A percentile compares a stretch with the other conserved stretches of the same genome.
These are phyloP conservation scores for Apiospora aurea DNA, from an alignment of 2,329 filamentous ascomycete species.

Conservation along the genomic window DNA sequence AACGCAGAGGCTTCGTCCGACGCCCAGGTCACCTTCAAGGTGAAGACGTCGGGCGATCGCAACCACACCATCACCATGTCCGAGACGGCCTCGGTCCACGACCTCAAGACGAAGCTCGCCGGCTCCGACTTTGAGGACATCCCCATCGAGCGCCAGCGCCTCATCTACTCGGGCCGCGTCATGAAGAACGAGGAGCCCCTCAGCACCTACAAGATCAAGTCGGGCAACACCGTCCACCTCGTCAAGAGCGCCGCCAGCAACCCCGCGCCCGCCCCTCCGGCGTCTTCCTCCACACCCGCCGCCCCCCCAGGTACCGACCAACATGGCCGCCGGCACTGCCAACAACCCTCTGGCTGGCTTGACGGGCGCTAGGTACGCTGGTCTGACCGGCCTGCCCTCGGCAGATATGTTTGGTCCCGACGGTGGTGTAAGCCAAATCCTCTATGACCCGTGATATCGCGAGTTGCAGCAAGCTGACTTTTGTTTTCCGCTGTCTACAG, in stretches of 20 bases:
- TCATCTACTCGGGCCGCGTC: conserved; percentile 97
- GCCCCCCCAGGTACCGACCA: conserved; percentile 71
- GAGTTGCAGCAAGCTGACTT: background rate
- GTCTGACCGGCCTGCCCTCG: conserved; percentile 86
- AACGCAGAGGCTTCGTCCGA: conserved; percentile 67
- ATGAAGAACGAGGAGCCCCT: conserved; percentile 94
- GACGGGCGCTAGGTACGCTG: conserved; percentile 92
- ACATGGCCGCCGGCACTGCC: conserved; percentile 82
- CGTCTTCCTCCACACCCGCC: conserved; percentile 50
- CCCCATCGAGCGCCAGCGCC: conserved; percentile 84
- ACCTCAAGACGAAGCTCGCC: conserved; percentile 90
- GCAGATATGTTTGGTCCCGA: conserved; percentile 92
- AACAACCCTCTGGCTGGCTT: conserved; percentile 91
- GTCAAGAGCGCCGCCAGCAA: conserved; percentile 97
- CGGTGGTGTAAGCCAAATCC: conserved; percentile 75
- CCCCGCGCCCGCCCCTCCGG: conserved; percentile 52
- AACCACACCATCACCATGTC: conserved; percentile 85
- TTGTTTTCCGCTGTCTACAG: conserved; percentile 50
- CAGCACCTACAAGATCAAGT: conserved; percentile 90
- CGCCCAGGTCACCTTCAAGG: conserved; percentile 88
- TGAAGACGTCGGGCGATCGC: conserved; percentile 94
- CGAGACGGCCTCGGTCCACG: conserved; percentile 76
- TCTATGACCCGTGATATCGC: background rate
- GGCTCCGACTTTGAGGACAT: conserved; percentile 84
- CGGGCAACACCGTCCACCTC: conserved; percentile 93